Percentiles rank a stretch among this genome's conserved stretches.
phyloP scores from a whole-genome alignment of 2,329 filamentous ascomycete species.

The Anthostomella pinea region DNA sequence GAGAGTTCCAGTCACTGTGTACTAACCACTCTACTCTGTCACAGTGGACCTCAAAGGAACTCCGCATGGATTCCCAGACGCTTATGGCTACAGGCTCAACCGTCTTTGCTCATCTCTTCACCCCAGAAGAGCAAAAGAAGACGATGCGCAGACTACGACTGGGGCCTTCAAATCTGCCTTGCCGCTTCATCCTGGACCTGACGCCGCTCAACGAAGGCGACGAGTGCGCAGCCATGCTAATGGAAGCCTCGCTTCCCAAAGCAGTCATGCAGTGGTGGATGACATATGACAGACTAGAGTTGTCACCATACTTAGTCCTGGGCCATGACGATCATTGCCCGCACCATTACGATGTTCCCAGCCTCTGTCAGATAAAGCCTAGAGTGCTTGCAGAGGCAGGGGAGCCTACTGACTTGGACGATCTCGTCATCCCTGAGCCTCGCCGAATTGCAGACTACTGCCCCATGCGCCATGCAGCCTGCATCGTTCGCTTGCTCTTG shows the following conservation, averaged over 20 bases:
- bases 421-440: conserved; percentile 11
- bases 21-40: conserved; percentile 6
- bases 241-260: conserved; percentile 55
- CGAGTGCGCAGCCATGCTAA: conserved; percentile 57
- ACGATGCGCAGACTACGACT: conserved; percentile 33
- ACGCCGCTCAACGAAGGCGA: conserved; percentile 62
- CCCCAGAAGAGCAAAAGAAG: conserved; percentile 40
- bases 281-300: conserved; percentile 33
- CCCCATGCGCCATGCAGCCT: conserved; percentile 58
- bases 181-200: conserved; percentile 59
- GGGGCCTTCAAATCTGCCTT: conserved; percentile 18
- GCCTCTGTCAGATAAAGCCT: conserved; percentile 13
- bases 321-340: conserved; percentile 46
- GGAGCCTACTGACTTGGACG: conserved; percentile 19
- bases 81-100: conserved; percentile 45
- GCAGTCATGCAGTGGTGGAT: conserved; percentile 56
- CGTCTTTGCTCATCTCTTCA: conserved; percentile 46
- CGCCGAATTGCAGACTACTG: conserved; percentile 58
- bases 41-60: conserved; percentile 32
- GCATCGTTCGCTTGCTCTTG: conserved; percentile 61
- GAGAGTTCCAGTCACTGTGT: no score
- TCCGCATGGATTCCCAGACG: conserved; percentile 46
- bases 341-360: conserved; percentile 5
- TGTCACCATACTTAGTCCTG: conserved; percentile 40
- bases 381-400: no score